A percentile compares a stretch with the other conserved stretches of the same genome.
Conservation (phyloP, 2,329 filamentous ascomycete genomes). For the Clarireedia monteithiana region DNA sequence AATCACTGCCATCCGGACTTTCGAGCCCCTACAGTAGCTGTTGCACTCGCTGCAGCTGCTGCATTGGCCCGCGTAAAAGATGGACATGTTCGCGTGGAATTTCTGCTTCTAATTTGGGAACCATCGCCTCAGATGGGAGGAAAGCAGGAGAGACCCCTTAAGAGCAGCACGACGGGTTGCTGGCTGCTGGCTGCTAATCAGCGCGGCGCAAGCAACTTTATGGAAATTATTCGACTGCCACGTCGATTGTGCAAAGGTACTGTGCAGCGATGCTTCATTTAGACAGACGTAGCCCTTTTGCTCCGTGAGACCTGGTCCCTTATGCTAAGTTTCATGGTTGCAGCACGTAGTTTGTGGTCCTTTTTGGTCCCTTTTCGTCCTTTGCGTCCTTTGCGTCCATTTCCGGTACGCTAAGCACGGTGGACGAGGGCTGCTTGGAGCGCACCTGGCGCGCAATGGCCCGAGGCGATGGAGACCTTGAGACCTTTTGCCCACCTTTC, state of each 20-base stretch:
- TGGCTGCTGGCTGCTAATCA: too few relatives aligned
- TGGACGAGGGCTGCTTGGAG: too few relatives aligned
- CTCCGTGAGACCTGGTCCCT: too few relatives aligned
- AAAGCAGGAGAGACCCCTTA: neutral
- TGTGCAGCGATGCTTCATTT: neutral
- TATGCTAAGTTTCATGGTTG: too few relatives aligned
- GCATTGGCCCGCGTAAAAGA: neutral
- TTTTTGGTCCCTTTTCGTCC: too few relatives aligned
- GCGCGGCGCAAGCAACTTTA: too few relatives aligned
- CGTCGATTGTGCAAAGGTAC: neutral
- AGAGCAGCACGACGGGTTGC: neutral
- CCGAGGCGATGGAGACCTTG: too few relatives aligned
- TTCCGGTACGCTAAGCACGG: too few relatives aligned
- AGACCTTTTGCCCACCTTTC: neutral
- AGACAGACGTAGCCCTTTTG: neutral
- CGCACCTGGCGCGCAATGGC: too few relatives aligned
- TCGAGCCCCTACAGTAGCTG: conserved; percentile 2
- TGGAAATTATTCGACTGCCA: neutral
- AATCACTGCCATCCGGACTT: neutral
- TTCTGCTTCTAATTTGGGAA: conserved; percentile 7
- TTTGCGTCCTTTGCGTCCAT: too few relatives aligned
- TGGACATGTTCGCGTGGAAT: neutral
- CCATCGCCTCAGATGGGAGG: neutral
- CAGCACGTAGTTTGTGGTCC: too few relatives aligned
- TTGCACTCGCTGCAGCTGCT: neutral